A percentile compares a stretch with the other conserved stretches of the same genome.
phyloP scores from a whole-genome alignment of 2,329 filamentous ascomycete species.

The Lasiodiplodia sp. region DNA sequence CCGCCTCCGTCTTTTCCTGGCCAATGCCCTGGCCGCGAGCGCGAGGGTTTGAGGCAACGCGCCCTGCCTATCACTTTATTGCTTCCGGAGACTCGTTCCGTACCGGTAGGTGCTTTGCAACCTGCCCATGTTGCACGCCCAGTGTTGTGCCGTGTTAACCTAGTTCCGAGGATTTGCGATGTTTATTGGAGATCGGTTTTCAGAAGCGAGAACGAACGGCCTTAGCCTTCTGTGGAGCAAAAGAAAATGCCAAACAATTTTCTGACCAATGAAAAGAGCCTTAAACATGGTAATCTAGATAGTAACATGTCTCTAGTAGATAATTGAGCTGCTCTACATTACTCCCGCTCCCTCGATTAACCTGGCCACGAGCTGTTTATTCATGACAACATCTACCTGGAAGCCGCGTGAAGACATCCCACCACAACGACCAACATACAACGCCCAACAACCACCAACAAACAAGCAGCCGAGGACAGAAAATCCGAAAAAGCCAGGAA shows the following conservation, averaged over 20 bases:
- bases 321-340: background rate
- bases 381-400: background rate
- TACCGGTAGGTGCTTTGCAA: too few species aligned
- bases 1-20: background rate
- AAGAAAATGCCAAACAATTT: too few species aligned
- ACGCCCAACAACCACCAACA: constrained; percentile 8
- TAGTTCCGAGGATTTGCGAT: too few species aligned
- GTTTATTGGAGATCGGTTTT: too few species aligned
- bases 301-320: background rate
- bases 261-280: background rate
- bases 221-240: too few species aligned
- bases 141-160: too few species aligned
- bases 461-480: background rate
- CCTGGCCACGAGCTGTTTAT: background rate
- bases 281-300: background rate
- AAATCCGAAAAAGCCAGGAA: background rate
- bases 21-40: background rate
- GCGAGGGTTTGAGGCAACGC: background rate
- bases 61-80: background rate
- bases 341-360: background rate
- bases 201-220: background rate
- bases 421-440: background rate
- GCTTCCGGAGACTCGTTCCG: background rate
- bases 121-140: too few species aligned
- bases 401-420: background rate